Percentiles rank a stretch among this genome's conserved stretches.
These are phyloP conservation scores for Dichotomocladium elegans DNA, from an alignment of 371 early-diverging fungal species.

Conservation along the genomic window DNA sequence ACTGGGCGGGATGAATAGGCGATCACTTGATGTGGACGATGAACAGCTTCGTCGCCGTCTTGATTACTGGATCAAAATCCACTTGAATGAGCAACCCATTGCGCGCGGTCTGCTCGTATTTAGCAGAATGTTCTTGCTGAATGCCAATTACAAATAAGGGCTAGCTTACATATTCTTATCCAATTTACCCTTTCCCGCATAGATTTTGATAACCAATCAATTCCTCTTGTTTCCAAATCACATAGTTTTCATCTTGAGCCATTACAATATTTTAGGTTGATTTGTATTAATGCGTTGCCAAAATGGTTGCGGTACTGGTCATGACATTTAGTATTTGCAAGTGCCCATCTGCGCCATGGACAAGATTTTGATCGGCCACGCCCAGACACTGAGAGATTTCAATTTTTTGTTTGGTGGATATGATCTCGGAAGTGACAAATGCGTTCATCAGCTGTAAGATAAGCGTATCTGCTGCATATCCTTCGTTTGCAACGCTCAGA, in stretches of 20 bases:
- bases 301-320: constrained; percentile 50
- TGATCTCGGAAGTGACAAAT: constrained; percentile 51
- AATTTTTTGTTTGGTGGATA: constrained; percentile 56
- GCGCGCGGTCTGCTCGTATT: constrained; percentile 55
- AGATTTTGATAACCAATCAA: too few species aligned
- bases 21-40: constrained; percentile 40
- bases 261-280: too few species aligned
- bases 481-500: constrained; percentile 54
- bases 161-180: too few species aligned
- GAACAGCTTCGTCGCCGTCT: constrained; percentile 49
- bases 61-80: constrained; percentile 54
- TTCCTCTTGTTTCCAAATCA: too few species aligned
- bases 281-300: constrained; percentile 4
- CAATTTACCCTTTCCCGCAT: too few species aligned
- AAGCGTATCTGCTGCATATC: constrained; percentile 77
- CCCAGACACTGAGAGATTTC: constrained; percentile 8
- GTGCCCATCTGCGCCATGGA: constrained; percentile 89
- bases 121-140: constrained; percentile 58
- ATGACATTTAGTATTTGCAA: constrained; percentile 74
- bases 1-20: constrained; percentile 11
- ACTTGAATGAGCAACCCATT: constrained; percentile 28
- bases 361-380: constrained; percentile 63
- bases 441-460: constrained; percentile 53
- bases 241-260: too few species aligned
- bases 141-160: constrained; percentile 48